Base-by-base conservation (phyloP, 805 yeast species). In the Starmerella riodocensis region DNA sequence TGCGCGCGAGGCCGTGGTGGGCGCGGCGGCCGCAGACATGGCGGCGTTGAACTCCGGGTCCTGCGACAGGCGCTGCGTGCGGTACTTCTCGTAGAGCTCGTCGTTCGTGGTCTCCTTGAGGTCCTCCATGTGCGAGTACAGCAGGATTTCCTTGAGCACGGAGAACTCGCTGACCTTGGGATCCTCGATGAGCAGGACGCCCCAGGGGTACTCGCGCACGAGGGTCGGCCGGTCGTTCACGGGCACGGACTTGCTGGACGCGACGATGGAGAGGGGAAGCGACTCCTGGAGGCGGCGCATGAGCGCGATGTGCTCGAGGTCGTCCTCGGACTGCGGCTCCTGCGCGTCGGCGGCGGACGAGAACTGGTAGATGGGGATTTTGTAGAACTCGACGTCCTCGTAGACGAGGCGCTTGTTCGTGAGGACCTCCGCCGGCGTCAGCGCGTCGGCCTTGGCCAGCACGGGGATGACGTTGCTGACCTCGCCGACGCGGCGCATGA, bases 61-160 rank as follows among this genome's bases (percentile, higher is more conserved):
- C 23, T 80, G 77, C 22, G 83, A 74, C 47, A 81, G 69, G 14
- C 86, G 85, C 54, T 76, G 84, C 8, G 94, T 81, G 69, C 96
- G 77, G 62, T 85, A 85, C 56, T 76, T 77, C 60, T 85, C 96
- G 59, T 85, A 85, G 47, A 85, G 64, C 29, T 76, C 70, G 57
- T 84, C 94, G 57, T 81, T 93, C 6, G 96, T 85, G 53, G 73
- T 69, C 53, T 85, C 95, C 62, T 83, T 83, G 60, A 85, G 74
- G 56, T 85, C 95, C 56, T 77, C 77, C 60, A 85, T 69, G 61
- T 84, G 94, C 14, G 91, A 76, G 53, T 81, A 78, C 53, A 85
- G 70, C 43, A 85, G 64, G 4, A 85, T 73, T 53, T 82, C 83
- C 58, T 85, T 76, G 58, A 85, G 67, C 30, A 80, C 71, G 32